Conservation (phyloP, 257 asterid species). For the Scutellaria minor region DNA sequence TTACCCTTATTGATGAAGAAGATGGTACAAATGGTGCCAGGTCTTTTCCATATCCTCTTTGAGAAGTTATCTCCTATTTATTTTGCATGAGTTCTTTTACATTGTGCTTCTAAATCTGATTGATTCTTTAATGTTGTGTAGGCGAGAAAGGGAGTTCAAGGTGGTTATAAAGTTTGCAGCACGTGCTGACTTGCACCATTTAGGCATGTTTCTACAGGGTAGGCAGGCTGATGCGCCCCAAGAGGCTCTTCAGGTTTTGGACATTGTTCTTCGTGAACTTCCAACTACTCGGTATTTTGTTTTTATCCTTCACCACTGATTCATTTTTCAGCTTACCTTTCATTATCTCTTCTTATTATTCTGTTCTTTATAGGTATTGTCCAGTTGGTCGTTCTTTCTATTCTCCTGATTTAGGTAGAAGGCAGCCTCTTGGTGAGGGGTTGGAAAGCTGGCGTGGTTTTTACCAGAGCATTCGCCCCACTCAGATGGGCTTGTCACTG, state of each 20-base stretch:
- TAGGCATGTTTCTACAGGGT: conserved; percentile 90
- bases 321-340: neutral
- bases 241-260: conserved; percentile 93
- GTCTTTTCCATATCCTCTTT: conserved; percentile 38
- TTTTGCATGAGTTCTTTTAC: neutral
- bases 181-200: conserved; percentile 91
- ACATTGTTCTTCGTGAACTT: conserved; percentile 90
- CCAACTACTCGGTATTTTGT: conserved; percentile 68
- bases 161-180: conserved; percentile 88
- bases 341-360: neutral
- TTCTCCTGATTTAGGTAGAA: conserved; percentile 74
- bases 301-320: neutral
- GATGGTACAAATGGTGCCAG: conserved; percentile 70
- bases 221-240: conserved; percentile 96
- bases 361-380: conserved; percentile 50
- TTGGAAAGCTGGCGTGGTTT: conserved; percentile 98
- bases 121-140: conserved; percentile 36
- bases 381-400: conserved; percentile 91
- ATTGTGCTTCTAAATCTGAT: neutral
- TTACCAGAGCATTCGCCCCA: conserved; percentile 96
- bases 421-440: conserved; percentile 92
- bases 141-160: conserved; percentile 86
- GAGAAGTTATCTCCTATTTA: neutral
- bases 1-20: conserved; percentile 76
- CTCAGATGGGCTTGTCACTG: conserved; percentile 94